These are phyloP conservation scores for Cladosporium cucumerinum DNA, from an alignment of 2,329 filamentous ascomycete species.

Conservation along the genomic window DNA sequence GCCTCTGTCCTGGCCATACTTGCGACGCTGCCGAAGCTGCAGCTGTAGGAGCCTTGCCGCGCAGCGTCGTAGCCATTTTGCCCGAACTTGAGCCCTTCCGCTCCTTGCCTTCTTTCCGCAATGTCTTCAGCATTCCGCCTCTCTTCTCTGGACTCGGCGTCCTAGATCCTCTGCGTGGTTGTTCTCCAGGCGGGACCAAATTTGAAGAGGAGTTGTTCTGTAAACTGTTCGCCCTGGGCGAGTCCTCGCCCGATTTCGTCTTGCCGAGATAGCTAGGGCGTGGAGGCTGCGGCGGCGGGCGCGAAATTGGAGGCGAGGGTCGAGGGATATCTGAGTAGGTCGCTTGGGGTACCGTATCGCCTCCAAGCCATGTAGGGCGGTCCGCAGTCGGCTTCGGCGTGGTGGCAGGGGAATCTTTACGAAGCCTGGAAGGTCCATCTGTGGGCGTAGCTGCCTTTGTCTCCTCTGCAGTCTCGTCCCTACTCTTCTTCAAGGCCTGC, in stretches of 20 bases:
- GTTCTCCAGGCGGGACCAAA: slow-evolving; percentile 24
- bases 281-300: slow-evolving; percentile 36
- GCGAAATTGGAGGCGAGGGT: slow-evolving; percentile 49
- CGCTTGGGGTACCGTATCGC: slow-evolving; percentile 76
- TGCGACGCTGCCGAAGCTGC: slow-evolving; percentile 62
- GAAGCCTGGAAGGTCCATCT: slow-evolving; percentile 15
- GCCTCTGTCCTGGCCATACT: slow-evolving; percentile 50
- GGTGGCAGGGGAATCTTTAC: slow-evolving; percentile 12
- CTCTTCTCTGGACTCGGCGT: slow-evolving; percentile 63
- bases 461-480: slow-evolving; percentile 50
- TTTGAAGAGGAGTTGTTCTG: slow-evolving; percentile 21
- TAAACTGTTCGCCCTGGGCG: slow-evolving; percentile 28
- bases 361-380: slow-evolving; percentile 65
- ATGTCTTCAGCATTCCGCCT: slow-evolving; percentile 49
- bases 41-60: slow-evolving; percentile 49
- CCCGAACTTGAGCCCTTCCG: slow-evolving; percentile 38
- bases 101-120: slow-evolving; percentile 31
- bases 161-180: slow-evolving; percentile 48
- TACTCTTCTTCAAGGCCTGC: slow-evolving; percentile 69
- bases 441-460: slow-evolving; percentile 23
- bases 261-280: slow-evolving; percentile 47
- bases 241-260: slow-evolving; percentile 44
- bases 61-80: slow-evolving; percentile 44
- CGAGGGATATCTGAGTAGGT: slow-evolving; percentile 78
- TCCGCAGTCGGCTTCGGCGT: slow-evolving; percentile 14